Base-by-base conservation (phyloP, 805 yeast genomes). In the Candida peoriensis region DNA sequence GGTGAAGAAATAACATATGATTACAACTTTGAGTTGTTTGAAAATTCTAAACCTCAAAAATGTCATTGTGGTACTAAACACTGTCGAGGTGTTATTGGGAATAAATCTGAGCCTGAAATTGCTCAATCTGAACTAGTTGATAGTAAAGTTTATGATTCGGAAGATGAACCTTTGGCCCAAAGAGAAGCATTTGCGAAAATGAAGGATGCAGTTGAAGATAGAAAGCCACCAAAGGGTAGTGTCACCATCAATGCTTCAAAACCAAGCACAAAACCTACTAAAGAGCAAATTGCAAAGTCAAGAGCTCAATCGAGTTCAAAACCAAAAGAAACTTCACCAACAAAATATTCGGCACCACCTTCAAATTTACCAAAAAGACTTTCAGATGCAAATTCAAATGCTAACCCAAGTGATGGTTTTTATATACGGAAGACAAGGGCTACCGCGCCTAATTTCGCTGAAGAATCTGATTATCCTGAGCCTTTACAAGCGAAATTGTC, bases 1-100 rank as follows among this genome's bases (percentile, higher is more conserved):
- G 74, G 72, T 20, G 63, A 63, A 10, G 76, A 72, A 41, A 49
- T 71, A 20, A 64, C 70, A 5, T 69, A 69, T 42, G 73, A 71
- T 47, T 71, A 72, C 41, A 70, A 70, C 39, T 68, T 68, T 35
- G 69, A 66, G 35, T 58, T 67, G 55, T 64, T 66, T 39, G 61
- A 60, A 9, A 63, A 67, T 12, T 61, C 71, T 2, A 57, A 54
- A 36, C 70, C 68, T 29, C 72, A 67, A 44, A 52, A 51, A 10
- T 71, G 77, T 38, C 56, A 50, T 36, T 71, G 76, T 45, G 72
- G 71, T 2, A 40, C 66, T 7, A 25, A 46, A 3, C 54, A 53
- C 19, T 71, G 76, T 38, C 50, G 68, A 4, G 73, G 72, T 4
- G 48, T 53, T 44, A 60, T 65, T 37, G 63, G 67, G 24, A 56